Base-by-base conservation (phyloP, 345 rosid species). In the Salix viminalis region DNA sequence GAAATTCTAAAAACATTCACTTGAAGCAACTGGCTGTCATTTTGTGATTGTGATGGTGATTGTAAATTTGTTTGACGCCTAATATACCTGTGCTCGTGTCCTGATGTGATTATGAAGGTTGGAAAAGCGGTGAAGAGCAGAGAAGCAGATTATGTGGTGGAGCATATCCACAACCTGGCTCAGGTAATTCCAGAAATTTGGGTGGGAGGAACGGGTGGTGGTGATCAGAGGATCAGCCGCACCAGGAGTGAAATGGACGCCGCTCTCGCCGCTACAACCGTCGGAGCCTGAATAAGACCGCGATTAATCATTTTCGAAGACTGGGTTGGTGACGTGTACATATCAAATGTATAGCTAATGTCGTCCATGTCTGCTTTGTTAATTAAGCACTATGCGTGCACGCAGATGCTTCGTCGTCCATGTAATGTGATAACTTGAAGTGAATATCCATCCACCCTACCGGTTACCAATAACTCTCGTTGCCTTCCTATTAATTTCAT, bases 141-240 rank as follows among this genome's bases (percentile, higher is more conserved):
- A 73, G 98, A 86, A 10, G 88, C 97, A 0, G 98, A 94, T 80
- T 92, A 89, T 58, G 90, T 77, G 15, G 8, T 94, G 69, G 95
- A 90, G 73, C 72, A 15, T 2, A 80, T 92, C 1, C 60, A 71
- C 16, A 84, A 85, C 30, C 79, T 94, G 46, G 79, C 86, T 2
- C 82, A 88, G 46, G 88, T 77, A 18, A 85, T 94, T 39, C 97
- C 98, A 13, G 94, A 90, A 73, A 88, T 92, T 10, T 91, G 96
- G 98, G 68, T 39, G 24, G 71, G 60, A 46, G 75, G 69, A 28
- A 52, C 77, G 0, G 88, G 82, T 15, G 84, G 71, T 21, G 82
- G 79, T 3, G 85, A 83, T 75, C 78, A 54, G 58, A 84, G 84
- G 71, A 86, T 87, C 77, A 74, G 76, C 65, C 71, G 86, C 1